These are phyloP conservation scores for Petasospora rhodanensis DNA, from an alignment of 1,139 yeast genomes.

Conservation along the genomic window DNA sequence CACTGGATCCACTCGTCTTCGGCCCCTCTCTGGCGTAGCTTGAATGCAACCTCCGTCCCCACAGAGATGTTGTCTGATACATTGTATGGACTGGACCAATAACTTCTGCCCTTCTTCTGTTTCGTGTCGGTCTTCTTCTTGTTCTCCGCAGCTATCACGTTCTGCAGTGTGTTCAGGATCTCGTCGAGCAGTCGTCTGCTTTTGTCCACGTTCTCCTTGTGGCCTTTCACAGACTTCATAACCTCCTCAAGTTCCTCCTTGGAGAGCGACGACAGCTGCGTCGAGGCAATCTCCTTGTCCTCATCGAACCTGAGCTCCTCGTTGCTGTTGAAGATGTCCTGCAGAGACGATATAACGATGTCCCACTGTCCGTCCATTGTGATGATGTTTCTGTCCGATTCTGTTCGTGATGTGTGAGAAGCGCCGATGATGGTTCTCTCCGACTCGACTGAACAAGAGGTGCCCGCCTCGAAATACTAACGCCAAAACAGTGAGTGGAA, in stretches of 20 bases:
- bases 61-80: conserved; percentile 57
- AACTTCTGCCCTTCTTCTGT: conserved; percentile 32
- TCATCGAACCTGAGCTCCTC: conserved; percentile 52
- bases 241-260: conserved; percentile 39
- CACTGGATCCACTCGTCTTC: conserved; percentile 97
- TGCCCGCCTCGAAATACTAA: too few species aligned
- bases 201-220: conserved; percentile 53
- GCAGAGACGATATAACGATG: conserved; percentile 57
- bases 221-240: conserved; percentile 42
- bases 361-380: conserved; percentile 58
- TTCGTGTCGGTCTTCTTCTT: conserved; percentile 21
- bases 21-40: conserved; percentile 57
- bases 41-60: conserved; percentile 88
- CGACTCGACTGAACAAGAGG: too few species aligned
- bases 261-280: conserved; percentile 28
- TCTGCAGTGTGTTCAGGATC: conserved; percentile 29
- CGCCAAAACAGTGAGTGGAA: too few species aligned
- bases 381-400: neutral
- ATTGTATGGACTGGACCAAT: conserved; percentile 41
- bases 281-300: conserved; percentile 30
- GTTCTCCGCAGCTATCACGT: conserved; percentile 24
- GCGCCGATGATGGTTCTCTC: too few species aligned
- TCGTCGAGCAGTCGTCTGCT: conserved; percentile 43
- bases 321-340: conserved; percentile 61
- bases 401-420: too few species aligned